Evolutionary conservation across 2,329 filamentous ascomycete species (phyloP), one percentile per base, ranked within the genome.

Genomic region (Colletotrichum falcatum): DNA sequence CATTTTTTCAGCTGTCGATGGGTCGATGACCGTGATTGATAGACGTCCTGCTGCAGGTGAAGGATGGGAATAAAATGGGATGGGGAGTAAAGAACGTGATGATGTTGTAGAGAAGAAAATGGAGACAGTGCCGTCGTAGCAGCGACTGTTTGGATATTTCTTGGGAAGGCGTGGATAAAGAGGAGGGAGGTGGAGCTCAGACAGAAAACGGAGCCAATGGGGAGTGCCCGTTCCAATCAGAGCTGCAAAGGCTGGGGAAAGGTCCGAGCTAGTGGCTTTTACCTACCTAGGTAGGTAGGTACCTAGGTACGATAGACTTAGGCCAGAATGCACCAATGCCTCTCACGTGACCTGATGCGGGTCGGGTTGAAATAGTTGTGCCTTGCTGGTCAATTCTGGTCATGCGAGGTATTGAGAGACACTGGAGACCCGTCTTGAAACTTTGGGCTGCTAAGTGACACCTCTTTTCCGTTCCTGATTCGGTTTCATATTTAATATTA

Each of bases 1-100:
- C 93, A 95, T 96, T 76, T 60, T 86, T 78, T 72, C 67, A 28
- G 44, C 23, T 8, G 49, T 30, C 33, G 18, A 37, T 20, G 26
- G 18, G 9, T 18, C 23, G 9, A 5, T 12, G 33, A 28, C 33
- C 6, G 37, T 16, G 23, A 3, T 11, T 12, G 46, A 61, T 51
- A 33, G 37, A 37, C 28, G 28, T 23, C 18, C 14, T 16, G 39
- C 18, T 46, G 54, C 44, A 67, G 51, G 14, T 48, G 30, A 53
- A n/a, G 30, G 46, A 70, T 49, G 58, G 42, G 37, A 16, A 28
- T 26, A 53, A 70, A 65, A 48, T n/a, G 39, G n/a, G 60, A 61
- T 46, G 14, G 18, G 14, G 9, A 51, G 63, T 60, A 71, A 70
- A 42, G 65, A 71, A 65, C 65, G 60, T 54, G 48, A 37, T 56